Conservation (phyloP, 1,284 basidiomycete species). For the Xerocomus cyaneibrunnescens region DNA sequence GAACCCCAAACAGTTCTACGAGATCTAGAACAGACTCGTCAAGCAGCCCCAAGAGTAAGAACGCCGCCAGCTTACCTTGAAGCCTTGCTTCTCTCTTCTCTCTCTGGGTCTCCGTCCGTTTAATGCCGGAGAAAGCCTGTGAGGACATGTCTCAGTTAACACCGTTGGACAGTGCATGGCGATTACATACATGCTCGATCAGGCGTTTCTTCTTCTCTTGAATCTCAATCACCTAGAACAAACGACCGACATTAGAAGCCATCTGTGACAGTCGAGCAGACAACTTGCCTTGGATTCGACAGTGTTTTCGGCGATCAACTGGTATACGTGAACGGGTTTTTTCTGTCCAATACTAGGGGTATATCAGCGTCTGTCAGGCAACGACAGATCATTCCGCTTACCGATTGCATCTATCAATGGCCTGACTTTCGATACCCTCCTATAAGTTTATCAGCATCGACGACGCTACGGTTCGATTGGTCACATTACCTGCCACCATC, state of each 20-base stretch:
- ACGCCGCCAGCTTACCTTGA: slow-evolving; percentile 51
- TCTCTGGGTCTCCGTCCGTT: slow-evolving; percentile 63
- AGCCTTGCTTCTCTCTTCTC: slow-evolving; percentile 73
- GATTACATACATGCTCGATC: slow-evolving; percentile 57
- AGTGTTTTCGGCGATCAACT: slow-evolving; percentile 85
- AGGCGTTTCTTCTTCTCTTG: slow-evolving; percentile 77
- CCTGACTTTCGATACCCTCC: slow-evolving; percentile 88
- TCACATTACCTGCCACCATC: slow-evolving; percentile 67
- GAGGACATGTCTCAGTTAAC: slow-evolving; percentile 4
- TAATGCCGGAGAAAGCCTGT: slow-evolving; percentile 79
- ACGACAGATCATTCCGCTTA: slow-evolving; percentile 24
- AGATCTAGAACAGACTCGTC: slow-evolving; percentile 40
- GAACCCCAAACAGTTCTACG: slow-evolving; percentile 57
- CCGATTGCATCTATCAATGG: slow-evolving; percentile 79
- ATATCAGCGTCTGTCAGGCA: slow-evolving; percentile 2
- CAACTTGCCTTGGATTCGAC: slow-evolving; percentile 72
- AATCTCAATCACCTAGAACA: slow-evolving; percentile 68
- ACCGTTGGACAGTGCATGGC: neutral
- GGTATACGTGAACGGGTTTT: slow-evolving; percentile 81
- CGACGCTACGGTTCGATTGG: neutral
- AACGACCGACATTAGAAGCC: neutral
- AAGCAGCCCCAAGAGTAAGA: neutral
- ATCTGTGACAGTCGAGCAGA: neutral
- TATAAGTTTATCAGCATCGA: slow-evolving; percentile 31
- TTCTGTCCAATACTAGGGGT: slow-evolving; percentile 72